Percentiles rank a stretch among this genome's conserved stretches.
Evolutionary conservation across 495 filamentous ascomycete species (phyloP).

Genomic region (Thozetella sp.): DNA sequence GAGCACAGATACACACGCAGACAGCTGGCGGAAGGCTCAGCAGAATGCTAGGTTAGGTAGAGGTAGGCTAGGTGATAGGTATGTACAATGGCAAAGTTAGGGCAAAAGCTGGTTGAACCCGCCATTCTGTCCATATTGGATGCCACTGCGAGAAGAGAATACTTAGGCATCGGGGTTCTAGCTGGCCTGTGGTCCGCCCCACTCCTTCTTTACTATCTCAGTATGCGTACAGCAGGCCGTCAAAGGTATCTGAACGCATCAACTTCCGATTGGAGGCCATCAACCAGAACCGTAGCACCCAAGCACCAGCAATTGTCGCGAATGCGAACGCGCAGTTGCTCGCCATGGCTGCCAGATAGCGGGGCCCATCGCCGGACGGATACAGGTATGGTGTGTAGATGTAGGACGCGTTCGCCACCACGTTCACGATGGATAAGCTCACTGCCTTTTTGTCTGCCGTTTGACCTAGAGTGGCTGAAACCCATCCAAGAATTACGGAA

Average conservation of each 20-base stretch:
- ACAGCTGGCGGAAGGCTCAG: no score
- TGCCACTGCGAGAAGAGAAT: no score
- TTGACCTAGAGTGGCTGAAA: constrained; percentile 38
- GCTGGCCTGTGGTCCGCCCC: no score
- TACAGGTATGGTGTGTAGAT: background rate
- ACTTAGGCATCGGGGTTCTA: no score
- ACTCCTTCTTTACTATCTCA: background rate
- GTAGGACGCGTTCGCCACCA: background rate
- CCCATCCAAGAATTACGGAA: constrained; percentile 45
- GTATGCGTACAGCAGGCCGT: background rate
- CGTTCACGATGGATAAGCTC: constrained; percentile 3
- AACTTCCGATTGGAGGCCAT: background rate
- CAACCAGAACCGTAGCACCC: background rate
- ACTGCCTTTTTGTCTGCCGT: constrained; percentile 43
- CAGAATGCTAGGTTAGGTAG: no score
- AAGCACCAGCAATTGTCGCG: background rate
- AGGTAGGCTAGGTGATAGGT: no score
- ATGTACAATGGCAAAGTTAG: no score
- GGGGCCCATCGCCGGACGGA: background rate
- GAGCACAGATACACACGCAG: no score
- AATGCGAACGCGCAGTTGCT: background rate
- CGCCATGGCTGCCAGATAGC: background rate
- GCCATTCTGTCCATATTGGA: no score
- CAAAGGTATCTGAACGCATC: background rate
- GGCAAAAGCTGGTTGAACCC: no score